Evolutionary conservation across 495 filamentous ascomycete species (phyloP).

Genomic region (Evansstolkia leycettana): DNA sequence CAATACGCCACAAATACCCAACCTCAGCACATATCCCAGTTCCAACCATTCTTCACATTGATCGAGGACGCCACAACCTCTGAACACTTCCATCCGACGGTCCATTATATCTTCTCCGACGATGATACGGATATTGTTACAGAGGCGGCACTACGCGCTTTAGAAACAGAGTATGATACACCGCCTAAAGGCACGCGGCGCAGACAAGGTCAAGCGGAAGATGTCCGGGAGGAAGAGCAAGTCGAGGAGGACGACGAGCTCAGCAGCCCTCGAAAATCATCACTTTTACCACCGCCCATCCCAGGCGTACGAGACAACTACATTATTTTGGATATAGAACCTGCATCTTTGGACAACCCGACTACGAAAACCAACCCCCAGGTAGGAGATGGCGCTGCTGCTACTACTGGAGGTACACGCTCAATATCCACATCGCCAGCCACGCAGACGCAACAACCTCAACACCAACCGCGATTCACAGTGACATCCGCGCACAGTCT

Average conservation of each 20-base stretch:
- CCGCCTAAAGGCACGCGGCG: slow-evolving; percentile 4
- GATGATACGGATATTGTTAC: slow-evolving; percentile 58
- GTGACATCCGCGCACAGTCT: slow-evolving; percentile 39
- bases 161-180: slow-evolving; percentile 21
- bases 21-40: slow-evolving; percentile 10
- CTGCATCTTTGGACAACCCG: too few species aligned
- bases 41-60: slow-evolving; percentile 42
- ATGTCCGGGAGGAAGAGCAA: slow-evolving; percentile 5
- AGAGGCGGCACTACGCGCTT: slow-evolving; percentile 32
- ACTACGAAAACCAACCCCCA: too few species aligned
- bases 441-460: slow-evolving; percentile 22
- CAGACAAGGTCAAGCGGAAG: neutral
- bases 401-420: slow-evolving; percentile 3
- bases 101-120: slow-evolving; percentile 85
- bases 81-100: slow-evolving; percentile 57
- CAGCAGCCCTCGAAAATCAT: slow-evolving; percentile 8
- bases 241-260: slow-evolving; percentile 7
- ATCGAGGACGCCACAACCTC: slow-evolving; percentile 33
- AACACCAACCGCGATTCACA: slow-evolving; percentile 19
- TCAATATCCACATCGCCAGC: slow-evolving; percentile 13
- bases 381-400: slow-evolving; percentile 1
- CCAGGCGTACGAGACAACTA: slow-evolving; percentile 32
- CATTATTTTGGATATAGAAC: slow-evolving; percentile 30
- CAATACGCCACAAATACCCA: slow-evolving; percentile 5
- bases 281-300: slow-evolving; percentile 24